Percentiles rank a stretch among this genome's conserved stretches.
Conservation (phyloP, 2,329 filamentous ascomycete genomes). For the Zymoseptoria crescenta region DNA sequence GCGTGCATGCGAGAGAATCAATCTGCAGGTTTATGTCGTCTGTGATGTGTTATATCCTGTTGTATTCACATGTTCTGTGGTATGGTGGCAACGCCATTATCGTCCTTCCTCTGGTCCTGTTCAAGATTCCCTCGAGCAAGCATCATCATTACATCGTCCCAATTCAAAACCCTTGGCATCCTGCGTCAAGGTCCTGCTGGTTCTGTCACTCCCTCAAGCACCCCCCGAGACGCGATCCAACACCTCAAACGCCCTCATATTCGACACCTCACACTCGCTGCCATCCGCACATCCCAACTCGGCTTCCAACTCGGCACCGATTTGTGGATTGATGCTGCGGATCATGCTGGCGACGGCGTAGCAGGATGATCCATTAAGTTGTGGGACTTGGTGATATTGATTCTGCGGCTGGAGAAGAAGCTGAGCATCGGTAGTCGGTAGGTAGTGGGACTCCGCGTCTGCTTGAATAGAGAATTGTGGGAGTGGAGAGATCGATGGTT, state of each 20-base stretch:
- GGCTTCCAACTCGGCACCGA: conserved; percentile 31
- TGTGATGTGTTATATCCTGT: background rate
- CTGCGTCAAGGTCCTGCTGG: too few relatives aligned
- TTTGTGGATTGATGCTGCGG: conserved; percentile 34
- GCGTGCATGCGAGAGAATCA: too few relatives aligned
- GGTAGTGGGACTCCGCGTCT: background rate
- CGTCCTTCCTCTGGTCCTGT: background rate
- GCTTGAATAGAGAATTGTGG: background rate
- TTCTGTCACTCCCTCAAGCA: too few relatives aligned
- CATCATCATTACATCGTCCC: background rate
- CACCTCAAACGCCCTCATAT: conserved; percentile 36
- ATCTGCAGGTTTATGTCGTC: background rate
- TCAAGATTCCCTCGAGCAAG: background rate
- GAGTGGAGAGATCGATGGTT: background rate
- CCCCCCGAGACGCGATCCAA: conserved; percentile 33
- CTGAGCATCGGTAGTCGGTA: background rate
- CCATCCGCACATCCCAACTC: conserved; percentile 36
- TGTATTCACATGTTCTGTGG: background rate
- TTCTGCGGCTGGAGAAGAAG: background rate
- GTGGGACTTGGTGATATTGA: background rate
- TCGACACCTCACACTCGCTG: conserved; percentile 38
- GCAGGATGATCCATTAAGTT: conserved; percentile 23
- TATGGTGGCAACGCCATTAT: background rate
- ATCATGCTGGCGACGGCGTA: conserved; percentile 41
- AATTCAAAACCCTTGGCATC: too few relatives aligned